Base-by-base conservation (phyloP, 768 basidiomycete genomes). In the Lentinula raphanica region DNA sequence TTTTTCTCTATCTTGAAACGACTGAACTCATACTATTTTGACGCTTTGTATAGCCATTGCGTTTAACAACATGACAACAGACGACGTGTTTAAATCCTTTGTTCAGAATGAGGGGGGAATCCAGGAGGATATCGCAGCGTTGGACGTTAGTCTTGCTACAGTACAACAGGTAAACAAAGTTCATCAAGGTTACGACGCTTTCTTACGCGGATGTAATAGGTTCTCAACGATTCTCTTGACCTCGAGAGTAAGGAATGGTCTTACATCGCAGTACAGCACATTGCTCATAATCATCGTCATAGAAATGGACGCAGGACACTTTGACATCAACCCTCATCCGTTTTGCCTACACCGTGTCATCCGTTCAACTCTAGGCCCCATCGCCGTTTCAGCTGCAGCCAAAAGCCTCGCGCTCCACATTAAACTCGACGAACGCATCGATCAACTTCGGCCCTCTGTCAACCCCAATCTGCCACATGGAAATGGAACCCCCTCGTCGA, bases 241-340 rank as follows among this genome's bases (percentile, higher is more conserved):
- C 69, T 72, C 45, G 61, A 67, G 40, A 64, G 67, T 65, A 45
- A 42, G 63, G 54, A 21, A 28, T 38, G 25, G 40, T 56, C 19
- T 54, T 9, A 21, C 29, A 23, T 45, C 23, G 6, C 28, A 17
- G 49, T 48, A 17, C 19, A 40, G 19, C 3, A 42, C 19, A 29
- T 39, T 6, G 5, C 7, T 15, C 1, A 1, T 31, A 1, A 19
- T 28, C 8, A 32, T 23, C 35, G 19, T 8, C 31, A 25, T 28
- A 68, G 65, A 66, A 67, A 75, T 76, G 75, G 76, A 76, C 56
- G 67, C 70, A 0, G 73, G 73, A 2, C 67, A 77, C 60, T 66
- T 66, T 28, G 65, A 65, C 25, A 65, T 62, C 36, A 32, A 63
- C 21, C 55, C 64, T 4, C 70, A 74, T 58, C 79, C 80, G 0